phyloP scores from a whole-genome alignment of 768 basidiomycete species.

The Favolaschia claudopus region DNA sequence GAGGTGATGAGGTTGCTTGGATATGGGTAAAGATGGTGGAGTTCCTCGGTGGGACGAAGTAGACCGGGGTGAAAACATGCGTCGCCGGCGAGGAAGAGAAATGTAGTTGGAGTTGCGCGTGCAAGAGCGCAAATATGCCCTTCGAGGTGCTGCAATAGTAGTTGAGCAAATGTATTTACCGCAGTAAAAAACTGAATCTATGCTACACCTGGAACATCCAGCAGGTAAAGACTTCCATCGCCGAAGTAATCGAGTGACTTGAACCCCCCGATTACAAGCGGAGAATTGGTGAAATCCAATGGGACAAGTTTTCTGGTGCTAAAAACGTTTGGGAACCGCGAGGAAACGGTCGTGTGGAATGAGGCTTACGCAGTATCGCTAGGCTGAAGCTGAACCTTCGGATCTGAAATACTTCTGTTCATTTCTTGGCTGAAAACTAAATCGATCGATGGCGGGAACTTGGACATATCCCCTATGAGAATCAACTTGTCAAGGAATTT shows the following conservation, averaged over 20 bases:
- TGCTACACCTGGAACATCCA: conserved; percentile 24
- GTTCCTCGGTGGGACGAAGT: conserved; percentile 20
- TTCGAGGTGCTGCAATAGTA: conserved; percentile 17
- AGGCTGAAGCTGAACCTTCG: not conserved
- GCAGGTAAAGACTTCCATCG: conserved; percentile 23
- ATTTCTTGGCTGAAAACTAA: conserved; percentile 15
- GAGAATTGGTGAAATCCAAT: conserved; percentile 4
- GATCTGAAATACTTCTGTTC: not conserved
- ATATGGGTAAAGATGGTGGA: conserved; percentile 12
- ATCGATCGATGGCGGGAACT: conserved; percentile 18
- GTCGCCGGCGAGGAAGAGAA: conserved; percentile 28
- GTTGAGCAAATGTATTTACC: not conserved
- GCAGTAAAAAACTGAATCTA: not conserved
- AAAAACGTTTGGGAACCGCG: not conserved
- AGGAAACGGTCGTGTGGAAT: not conserved
- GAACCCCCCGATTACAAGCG: conserved; percentile 7
- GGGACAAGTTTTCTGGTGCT: conserved; percentile 5
- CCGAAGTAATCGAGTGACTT: conserved; percentile 25
- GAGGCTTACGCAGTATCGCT: conserved; percentile 10
- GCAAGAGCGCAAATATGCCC: conserved; percentile 28
- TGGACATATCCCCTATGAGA: conserved; percentile 16
- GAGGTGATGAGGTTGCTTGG: conserved; percentile 13
- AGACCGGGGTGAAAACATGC: conserved; percentile 22
- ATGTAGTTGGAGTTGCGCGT: conserved; percentile 23
- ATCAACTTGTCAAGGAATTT: not conserved